These are phyloP conservation scores for Paecilomyces formosus DNA, from an alignment of 2,329 filamentous ascomycete genomes.

Conservation along the genomic window DNA sequence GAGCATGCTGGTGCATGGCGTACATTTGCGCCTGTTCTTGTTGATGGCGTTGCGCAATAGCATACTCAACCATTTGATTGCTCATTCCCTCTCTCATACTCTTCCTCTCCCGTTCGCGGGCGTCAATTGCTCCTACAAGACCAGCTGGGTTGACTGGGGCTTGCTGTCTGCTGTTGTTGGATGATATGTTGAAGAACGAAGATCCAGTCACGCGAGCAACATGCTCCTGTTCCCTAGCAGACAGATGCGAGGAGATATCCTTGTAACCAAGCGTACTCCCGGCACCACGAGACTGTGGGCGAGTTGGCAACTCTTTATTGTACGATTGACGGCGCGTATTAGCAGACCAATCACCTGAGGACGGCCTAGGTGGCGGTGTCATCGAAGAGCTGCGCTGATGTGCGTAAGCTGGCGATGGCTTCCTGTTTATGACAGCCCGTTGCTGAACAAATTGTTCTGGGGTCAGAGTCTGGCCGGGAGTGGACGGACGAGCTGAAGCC, in stretches of 20 bases:
- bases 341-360: constrained; percentile 33
- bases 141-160: constrained; percentile 48
- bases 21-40: constrained; percentile 30
- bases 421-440: constrained; percentile 51
- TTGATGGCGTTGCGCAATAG: constrained; percentile 62
- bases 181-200: constrained; percentile 62
- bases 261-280: constrained; percentile 43
- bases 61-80: constrained; percentile 64
- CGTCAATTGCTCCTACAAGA: constrained; percentile 71
- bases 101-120: constrained; percentile 69
- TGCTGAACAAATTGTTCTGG: constrained; percentile 81
- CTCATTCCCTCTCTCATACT: constrained; percentile 62
- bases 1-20: constrained; percentile 8
- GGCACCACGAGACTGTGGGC: constrained; percentile 54
- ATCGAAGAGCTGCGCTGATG: constrained; percentile 56
- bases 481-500: constrained; percentile 39
- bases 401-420: constrained; percentile 46
- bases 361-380: constrained; percentile 27
- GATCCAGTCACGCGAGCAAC: constrained; percentile 74
- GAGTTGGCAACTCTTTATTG: constrained; percentile 21
- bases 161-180: constrained; percentile 44
- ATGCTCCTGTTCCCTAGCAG: constrained; percentile 80
- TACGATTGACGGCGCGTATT: constrained; percentile 26
- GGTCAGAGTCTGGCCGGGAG: constrained; percentile 52
- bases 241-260: constrained; percentile 56